Evolutionary conservation across 129 eudicot species (phyloP).

Genomic region (Sambucus nigra): DNA sequence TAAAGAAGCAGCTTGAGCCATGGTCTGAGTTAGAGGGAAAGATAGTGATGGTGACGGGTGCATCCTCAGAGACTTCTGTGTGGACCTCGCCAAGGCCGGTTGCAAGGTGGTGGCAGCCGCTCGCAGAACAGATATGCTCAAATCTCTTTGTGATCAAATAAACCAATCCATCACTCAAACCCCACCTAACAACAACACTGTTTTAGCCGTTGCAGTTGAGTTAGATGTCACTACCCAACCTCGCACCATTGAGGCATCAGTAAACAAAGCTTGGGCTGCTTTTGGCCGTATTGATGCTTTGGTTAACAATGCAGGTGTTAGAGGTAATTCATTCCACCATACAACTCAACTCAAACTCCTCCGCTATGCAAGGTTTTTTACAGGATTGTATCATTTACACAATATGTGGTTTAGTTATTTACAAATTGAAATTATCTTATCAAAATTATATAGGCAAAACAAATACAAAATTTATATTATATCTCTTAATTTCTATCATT

Average conservation of each 20-base stretch:
- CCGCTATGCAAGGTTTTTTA: too few species aligned
- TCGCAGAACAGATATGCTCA: slow-evolving; percentile 28
- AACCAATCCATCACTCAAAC: neutral
- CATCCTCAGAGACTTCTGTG: slow-evolving; percentile 33
- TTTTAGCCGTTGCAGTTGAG: slow-evolving; percentile 36
- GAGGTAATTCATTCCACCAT: too few species aligned
- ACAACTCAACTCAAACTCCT: too few species aligned
- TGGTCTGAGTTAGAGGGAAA: slow-evolving; percentile 19
- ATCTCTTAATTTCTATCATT: too few species aligned
- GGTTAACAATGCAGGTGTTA: slow-evolving; percentile 39
- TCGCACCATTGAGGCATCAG: slow-evolving; percentile 17
- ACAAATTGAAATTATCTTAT: too few species aligned
- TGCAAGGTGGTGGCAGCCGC: slow-evolving; percentile 32
- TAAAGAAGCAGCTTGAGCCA: slow-evolving; percentile 5
- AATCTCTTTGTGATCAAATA: slow-evolving; percentile 25
- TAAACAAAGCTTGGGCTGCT: slow-evolving; percentile 27
- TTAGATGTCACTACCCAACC: slow-evolving; percentile 26
- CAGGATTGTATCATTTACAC: too few species aligned
- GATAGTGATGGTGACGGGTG: slow-evolving; percentile 38
- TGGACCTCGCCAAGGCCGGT: slow-evolving; percentile 33
- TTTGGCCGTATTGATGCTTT: slow-evolving; percentile 41
- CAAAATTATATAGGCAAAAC: too few species aligned
- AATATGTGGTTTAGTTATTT: too few species aligned
- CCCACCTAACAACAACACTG: slow-evolving; percentile 11
- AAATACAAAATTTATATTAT: too few species aligned